Evolutionary conservation across 169 alveolate species (phyloP), one percentile per base, ranked within the genome.

Genomic region (Plasmodium relictum): DNA sequence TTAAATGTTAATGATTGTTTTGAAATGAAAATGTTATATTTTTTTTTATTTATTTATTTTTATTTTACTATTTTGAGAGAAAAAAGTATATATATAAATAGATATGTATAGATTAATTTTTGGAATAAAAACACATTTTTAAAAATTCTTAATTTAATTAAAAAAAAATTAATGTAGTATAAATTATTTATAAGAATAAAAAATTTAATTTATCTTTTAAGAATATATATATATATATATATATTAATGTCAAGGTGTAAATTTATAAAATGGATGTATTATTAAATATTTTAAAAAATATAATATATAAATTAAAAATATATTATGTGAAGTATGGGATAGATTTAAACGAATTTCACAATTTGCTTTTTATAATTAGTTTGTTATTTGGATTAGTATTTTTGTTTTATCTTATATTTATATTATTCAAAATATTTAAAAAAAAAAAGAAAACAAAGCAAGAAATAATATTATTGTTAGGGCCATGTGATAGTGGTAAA

Each of bases 401-500:
- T 63, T 37, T 78, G 0, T 78, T 78, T 45, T 78, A 78, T 24
- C 56, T 78, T 10, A 24, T 78, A 22, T 66, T 78, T 16, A 78
- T 78, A 20, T 54, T 78, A 20, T 78, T 18, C 48, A 66, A 58
- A 41, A 65, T 78, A 63, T 78, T 78, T 78, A 63, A 6, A 18
- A 78, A 78, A 14, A 58, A 37, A 26, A 44, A 63, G n/a, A 78
- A 78, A 48, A 3, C 78, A 37, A 78, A 78, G 18, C 41, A 78
- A 31, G 63, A 31, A 31, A 42, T 78, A 16, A 78, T 65, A 24
- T 78, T 78, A 63, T 69, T 78, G 8, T 78, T 78, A 56, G 89
- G 89, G 10, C 89, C 89, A 54, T 78, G 89, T 63, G 89, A 78
- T 18, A 78, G 89, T 78, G 89, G 89, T 37, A 78, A 78, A 39